Evolutionary conservation across 352 stramenopile genomes (phyloP), one percentile per base, ranked within the genome.

Genomic region (Blastocystis sp.): DNA sequence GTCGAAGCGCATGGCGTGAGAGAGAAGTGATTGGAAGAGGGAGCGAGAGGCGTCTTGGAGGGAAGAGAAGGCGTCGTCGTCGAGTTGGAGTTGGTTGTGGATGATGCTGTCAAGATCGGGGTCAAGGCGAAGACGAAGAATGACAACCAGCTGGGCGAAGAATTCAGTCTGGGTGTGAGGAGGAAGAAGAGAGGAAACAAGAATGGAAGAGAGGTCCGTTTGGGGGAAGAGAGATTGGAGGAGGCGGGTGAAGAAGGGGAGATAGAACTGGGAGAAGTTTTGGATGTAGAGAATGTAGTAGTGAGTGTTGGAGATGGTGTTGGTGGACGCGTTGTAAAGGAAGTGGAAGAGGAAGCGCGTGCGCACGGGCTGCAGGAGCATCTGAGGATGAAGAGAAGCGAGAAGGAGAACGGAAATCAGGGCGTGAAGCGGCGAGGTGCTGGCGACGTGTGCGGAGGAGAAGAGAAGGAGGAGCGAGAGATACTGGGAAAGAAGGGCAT

Each of bases 281-380:
- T 84, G 19, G 10, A 84, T 84, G 34, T 84, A 84, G 14, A 53
- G 34, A 53, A 84, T 53, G 66, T 84, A 84, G 53, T 69, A n/a
- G 38, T 34, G 23, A 23, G 74, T n/a, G 34, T 21, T 56, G 17
- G 74, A 66, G n/a, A 84, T 67, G 11, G 52, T 28, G 38, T 69
- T 84, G 38, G 74, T 84, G 14, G 34, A 19, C 28, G 48, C 74
- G 66, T 84, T 84, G 0, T 69, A 23, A 0, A 84, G 23, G 40
- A 84, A 84, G 45, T 84, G 74, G 28, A 56, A 84, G 1, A 48
- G 34, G n/a, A 84, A 84, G 5, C 74, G 74, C 1, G 41, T 69
- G 9, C 40, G 52, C 34, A 84, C n/a, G 5, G 74, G 74, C 34
- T 84, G 40, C 19, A 84, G n/a, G 5, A 84, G 28, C 9, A 67